Base-by-base conservation (phyloP, 306 rosid species). In the Glycine soja region DNA sequence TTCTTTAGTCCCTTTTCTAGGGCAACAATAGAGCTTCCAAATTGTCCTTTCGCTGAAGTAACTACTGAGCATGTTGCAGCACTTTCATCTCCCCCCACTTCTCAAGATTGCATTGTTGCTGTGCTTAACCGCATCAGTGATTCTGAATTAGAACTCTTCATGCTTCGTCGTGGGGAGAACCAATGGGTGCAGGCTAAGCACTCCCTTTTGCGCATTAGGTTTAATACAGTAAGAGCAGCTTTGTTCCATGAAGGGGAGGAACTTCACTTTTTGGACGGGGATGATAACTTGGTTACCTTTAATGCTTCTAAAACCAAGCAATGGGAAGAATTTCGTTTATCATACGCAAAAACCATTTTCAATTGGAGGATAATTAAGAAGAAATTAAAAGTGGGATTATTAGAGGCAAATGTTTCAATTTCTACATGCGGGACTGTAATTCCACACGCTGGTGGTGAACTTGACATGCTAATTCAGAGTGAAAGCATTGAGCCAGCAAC, bases 1-100 rank as follows among this genome's bases (percentile, higher is more conserved):
- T 84, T 87, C 74, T 81, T 81, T 11, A 64, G 78, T 52, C 88
- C 90, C 5, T 75, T 87, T 63, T 78, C 90, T 0, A 40, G 63
- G 1, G 63, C 82, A 57, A 2, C 78, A 69, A 77, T 87, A 47
- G 72, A 75, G 11, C 88, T 87, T 30, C 90, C 90, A 5, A 36
- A 6, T 2, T 64, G 75, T 67, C 85, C 87, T 3, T 13, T 40
- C 12, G 13, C 74, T 0, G 53, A 82, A 9, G 15, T 82, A 47
- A 13, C 43, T 5, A 38, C 72, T 0, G 74, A 72, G 13, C 85
- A 65, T 2, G 14, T 71, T 1, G 87, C 87, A 4, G 76, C 81
- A 18, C 82, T 85, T 78, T 82, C 90, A 8, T 72, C 79, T 42
- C 45, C 53, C 8, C 88, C 85, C 0, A 75, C 79, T 59, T 72